Evolutionary conservation across 2,329 filamentous ascomycete species (phyloP).

Genomic region (Cadophora sp.): DNA sequence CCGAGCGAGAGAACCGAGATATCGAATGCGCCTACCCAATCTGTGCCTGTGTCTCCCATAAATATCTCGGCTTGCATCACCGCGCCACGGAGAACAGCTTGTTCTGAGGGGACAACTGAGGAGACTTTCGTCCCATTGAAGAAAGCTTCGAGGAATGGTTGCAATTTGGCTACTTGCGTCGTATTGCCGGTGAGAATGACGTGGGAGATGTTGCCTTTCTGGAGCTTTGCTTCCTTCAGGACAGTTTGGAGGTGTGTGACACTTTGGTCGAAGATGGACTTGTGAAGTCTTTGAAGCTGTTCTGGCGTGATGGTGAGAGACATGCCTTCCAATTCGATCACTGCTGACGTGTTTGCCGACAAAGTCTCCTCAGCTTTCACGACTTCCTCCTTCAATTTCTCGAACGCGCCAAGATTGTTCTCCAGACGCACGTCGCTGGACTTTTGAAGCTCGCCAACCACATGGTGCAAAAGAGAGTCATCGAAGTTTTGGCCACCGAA

Average conservation of each 20-base stretch:
- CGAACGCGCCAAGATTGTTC: background rate
- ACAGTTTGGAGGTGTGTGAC: slow-evolving; percentile 15
- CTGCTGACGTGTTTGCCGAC: background rate
- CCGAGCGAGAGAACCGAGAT: slow-evolving; percentile 19
- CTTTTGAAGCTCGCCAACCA: background rate
- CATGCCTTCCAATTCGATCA: background rate
- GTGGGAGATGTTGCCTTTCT: slow-evolving; percentile 20
- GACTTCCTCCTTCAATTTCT: background rate
- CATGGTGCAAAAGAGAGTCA: background rate
- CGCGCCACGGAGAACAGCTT: slow-evolving; percentile 14
- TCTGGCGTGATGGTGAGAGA: background rate
- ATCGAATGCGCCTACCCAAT: background rate
- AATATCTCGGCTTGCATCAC: slow-evolving; percentile 14
- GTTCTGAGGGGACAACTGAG: background rate
- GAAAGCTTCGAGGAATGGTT: slow-evolving; percentile 18
- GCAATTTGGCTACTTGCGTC: slow-evolving; percentile 16
- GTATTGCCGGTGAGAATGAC: slow-evolving; percentile 27
- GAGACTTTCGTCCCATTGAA: slow-evolving; percentile 17
- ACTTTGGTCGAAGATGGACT: slow-evolving; percentile 1
- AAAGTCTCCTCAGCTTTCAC: slow-evolving; percentile 2
- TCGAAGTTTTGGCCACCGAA: slow-evolving; percentile 22
- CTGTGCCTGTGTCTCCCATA: background rate
- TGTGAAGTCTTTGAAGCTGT: background rate
- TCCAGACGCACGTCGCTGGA: background rate
- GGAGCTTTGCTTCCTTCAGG: slow-evolving; percentile 20